Evolutionary conservation across 495 filamentous ascomycete species (phyloP), one percentile per base, ranked within the genome.

Genomic region (Daldinia bambusicola): DNA sequence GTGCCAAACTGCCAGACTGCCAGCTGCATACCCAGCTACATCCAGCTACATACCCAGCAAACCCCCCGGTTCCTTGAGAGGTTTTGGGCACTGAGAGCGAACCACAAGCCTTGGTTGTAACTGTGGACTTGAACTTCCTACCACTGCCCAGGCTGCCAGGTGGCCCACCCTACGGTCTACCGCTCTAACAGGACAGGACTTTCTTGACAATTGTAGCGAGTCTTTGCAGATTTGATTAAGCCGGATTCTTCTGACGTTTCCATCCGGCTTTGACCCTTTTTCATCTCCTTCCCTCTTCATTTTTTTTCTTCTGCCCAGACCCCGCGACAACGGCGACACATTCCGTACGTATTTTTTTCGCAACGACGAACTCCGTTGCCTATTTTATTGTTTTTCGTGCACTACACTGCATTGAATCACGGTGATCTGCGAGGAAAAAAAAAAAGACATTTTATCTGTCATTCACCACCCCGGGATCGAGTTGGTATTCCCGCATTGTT

Each of bases 201-300:
- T 64, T 31, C 37, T 38, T 60, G 56, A 64, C 61, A 70, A 71
- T 63, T 53, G 43, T 53, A 66, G 50, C 31, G 52, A 60, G 51
- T 67, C 55, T 38, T 38, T 72, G 62, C 60, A 78, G 74, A 76
- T 76, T 77, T 77, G 75, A 81, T 79, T 81, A 74, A 76, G 74
- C 69, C 75, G 81, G 75, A 77, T 74, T 82, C 80, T 81, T 84
- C 80, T 82, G 79, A 82, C 82, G 81, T 76, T 80, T 73, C 80
- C 79, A 77, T 81, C 79, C 79, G 77, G 76, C 78, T 75, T 74
- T 75, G 75, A 66, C 70, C 75, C 78, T 79, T 77, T 72, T 72
- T 66, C 68, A 61, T 66, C 72, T 71, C 72, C 70, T 63, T 68
- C 69, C 63, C 51, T 67, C 74, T 77, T 63, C 66, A 59, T 66